Evolutionary conservation across 2,329 filamentous ascomycete genomes (phyloP).

Genomic region (Dactylellina parvicollis): DNA sequence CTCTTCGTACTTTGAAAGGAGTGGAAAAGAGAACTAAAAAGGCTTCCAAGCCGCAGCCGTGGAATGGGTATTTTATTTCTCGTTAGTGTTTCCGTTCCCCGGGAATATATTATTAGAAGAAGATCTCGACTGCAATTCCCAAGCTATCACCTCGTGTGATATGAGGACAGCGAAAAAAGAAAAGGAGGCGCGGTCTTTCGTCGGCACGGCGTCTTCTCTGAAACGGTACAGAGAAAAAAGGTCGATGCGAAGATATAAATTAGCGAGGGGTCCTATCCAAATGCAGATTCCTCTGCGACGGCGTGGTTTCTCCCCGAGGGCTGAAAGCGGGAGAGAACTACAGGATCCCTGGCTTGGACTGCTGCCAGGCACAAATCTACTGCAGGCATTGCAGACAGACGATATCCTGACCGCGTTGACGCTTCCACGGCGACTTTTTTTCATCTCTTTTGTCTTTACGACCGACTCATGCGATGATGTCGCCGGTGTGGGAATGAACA

Average conservation of each 20-base stretch:
- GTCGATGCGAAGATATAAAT: slow-evolving; percentile 43
- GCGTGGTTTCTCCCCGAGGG: slow-evolving; percentile 37
- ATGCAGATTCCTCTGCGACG: slow-evolving; percentile 38
- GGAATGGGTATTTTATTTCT: slow-evolving; percentile 50
- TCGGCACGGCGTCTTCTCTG: slow-evolving; percentile 36
- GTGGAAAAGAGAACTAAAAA: slow-evolving; percentile 19
- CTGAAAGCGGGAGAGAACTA: slow-evolving; percentile 50
- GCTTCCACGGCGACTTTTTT: slow-evolving; percentile 29
- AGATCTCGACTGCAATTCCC: slow-evolving; percentile 17
- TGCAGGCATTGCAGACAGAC: background rate
- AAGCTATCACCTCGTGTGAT: background rate
- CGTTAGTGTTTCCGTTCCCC: slow-evolving; percentile 36
- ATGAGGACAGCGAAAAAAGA: slow-evolving; percentile 32
- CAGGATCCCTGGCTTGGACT: slow-evolving; percentile 38
- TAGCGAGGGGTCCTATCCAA: slow-evolving; percentile 50
- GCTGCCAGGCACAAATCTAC: too few species aligned
- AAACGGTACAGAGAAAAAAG: slow-evolving; percentile 36
- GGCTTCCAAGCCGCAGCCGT: slow-evolving; percentile 48
- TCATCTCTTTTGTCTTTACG: background rate
- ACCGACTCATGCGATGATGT: slow-evolving; percentile 16
- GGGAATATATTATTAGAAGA: slow-evolving; percentile 47
- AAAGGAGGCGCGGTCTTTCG: slow-evolving; percentile 37
- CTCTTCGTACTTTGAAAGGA: slow-evolving; percentile 14
- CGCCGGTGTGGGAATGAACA: background rate
- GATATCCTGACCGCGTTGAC: slow-evolving; percentile 5